Evolutionary conservation across 2,329 filamentous ascomycete genomes (phyloP).

Genomic region (Sporothrix euskadiensis): DNA sequence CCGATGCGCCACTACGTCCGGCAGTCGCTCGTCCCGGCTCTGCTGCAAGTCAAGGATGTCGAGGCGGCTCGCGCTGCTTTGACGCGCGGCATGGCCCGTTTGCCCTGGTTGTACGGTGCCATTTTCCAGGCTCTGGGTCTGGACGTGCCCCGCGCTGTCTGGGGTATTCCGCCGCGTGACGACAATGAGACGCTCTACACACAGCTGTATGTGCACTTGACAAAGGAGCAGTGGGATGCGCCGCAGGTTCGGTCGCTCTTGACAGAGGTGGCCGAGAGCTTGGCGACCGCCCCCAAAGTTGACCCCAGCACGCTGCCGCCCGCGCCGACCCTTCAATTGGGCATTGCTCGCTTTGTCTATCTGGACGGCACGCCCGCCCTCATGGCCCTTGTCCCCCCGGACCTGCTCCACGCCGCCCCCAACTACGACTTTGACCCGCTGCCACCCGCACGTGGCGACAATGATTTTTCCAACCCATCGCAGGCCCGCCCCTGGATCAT

Average conservation of each 20-base stretch:
- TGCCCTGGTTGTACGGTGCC: constrained; percentile 82
- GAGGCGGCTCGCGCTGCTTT: constrained; percentile 66
- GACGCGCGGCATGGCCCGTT: constrained; percentile 64
- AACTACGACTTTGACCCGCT: constrained; percentile 81
- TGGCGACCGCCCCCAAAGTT: background rate
- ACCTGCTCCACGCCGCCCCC: constrained; percentile 63
- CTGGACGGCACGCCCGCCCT: constrained; percentile 73
- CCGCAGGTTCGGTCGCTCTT: constrained; percentile 69
- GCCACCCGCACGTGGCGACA: constrained; percentile 63
- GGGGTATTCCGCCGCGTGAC: constrained; percentile 72
- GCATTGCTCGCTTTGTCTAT: constrained; percentile 72
- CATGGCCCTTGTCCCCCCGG: constrained; percentile 67
- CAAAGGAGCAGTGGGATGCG: constrained; percentile 85
- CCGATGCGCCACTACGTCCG: constrained; percentile 62
- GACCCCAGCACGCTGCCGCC: constrained; percentile 44
- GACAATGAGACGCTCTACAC: constrained; percentile 68
- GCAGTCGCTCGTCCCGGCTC: constrained; percentile 75
- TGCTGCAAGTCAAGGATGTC: constrained; percentile 67
- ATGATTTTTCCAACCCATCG: constrained; percentile 51
- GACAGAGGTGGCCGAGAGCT: constrained; percentile 57
- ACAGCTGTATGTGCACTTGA: constrained; percentile 72
- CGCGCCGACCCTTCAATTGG: constrained; percentile 46
- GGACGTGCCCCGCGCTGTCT: constrained; percentile 75
- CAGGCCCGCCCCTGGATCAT: constrained; percentile 48
- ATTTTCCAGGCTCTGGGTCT: constrained; percentile 80